Evolutionary conservation across 2,329 filamentous ascomycete genomes (phyloP).

Genomic region (Lomentospora prolificans): DNA sequence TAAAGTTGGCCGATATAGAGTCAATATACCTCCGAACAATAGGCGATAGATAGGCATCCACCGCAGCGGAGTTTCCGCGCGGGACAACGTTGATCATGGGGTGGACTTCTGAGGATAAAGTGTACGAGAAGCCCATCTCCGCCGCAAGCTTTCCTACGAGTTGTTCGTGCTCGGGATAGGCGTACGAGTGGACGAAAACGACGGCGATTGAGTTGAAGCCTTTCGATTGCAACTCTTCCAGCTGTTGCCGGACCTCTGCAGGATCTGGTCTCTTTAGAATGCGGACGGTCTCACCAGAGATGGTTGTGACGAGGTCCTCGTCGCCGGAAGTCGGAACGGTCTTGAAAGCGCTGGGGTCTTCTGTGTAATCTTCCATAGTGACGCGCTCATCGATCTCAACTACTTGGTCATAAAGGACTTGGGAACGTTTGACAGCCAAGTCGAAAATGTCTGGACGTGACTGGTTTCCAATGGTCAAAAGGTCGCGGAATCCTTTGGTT

Average conservation of each 20-base stretch:
- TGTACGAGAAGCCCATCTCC: neutral
- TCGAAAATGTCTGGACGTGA: conserved; percentile 65
- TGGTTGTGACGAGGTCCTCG: conserved; percentile 47
- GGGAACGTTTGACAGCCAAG: conserved; percentile 56
- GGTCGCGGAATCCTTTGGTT: conserved; percentile 63
- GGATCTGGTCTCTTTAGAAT: conserved; percentile 51
- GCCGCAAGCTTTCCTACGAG: neutral
- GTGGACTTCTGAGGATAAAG: neutral
- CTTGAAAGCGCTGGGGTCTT: conserved; percentile 38
- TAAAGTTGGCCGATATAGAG: conserved; percentile 19
- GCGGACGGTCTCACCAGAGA: conserved; percentile 59
- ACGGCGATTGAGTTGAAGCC: conserved; percentile 47
- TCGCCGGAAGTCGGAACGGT: conserved; percentile 37
- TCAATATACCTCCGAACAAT: conserved; percentile 9
- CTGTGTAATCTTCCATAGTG: conserved; percentile 51
- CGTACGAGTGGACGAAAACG: conserved; percentile 64
- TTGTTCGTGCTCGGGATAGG: conserved; percentile 27
- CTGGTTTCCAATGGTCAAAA: conserved; percentile 64
- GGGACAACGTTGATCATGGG: conserved; percentile 46
- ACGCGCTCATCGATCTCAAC: conserved; percentile 67
- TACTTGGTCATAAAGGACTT: conserved; percentile 59
- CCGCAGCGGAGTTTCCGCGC: conserved; percentile 28
- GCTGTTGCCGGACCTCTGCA: conserved; percentile 39
- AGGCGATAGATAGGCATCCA: conserved; percentile 31
- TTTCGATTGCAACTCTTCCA: conserved; percentile 49